These are phyloP conservation scores for Rhizoclosmatium sp. DNA, from an alignment of 192 early-diverging fungal species.

Conservation along the genomic window DNA sequence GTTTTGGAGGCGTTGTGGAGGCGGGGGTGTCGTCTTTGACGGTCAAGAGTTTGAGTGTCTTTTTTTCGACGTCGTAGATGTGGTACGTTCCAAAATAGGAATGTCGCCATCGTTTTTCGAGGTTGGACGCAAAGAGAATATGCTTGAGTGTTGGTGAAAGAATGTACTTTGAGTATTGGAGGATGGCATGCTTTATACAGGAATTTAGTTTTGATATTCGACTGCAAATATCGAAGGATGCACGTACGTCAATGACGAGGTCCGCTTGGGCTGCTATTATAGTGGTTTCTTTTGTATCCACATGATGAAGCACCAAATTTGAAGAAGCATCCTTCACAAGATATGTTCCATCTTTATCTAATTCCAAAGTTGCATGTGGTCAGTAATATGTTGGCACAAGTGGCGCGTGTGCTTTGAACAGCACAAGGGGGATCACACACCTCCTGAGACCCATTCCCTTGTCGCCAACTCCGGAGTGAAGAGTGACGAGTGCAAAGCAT, in stretches of 20 bases:
- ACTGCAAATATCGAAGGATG: background rate
- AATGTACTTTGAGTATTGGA: constrained; percentile 19
- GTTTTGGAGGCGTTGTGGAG: background rate
- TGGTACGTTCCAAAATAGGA: constrained; percentile 83
- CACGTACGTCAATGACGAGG: constrained; percentile 13
- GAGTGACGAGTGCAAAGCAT: constrained; percentile 8
- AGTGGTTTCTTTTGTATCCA: constrained; percentile 7
- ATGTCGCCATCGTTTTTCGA: constrained; percentile 81
- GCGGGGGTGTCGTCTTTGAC: background rate
- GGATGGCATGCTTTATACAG: constrained; percentile 12
- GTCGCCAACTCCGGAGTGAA: background rate
- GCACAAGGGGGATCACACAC: background rate
- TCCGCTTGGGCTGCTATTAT: background rate
- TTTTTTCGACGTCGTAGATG: constrained; percentile 72
- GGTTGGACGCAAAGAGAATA: constrained; percentile 75
- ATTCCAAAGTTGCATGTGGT: too few relatives aligned
- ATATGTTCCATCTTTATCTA: constrained; percentile 17
- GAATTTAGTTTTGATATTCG: background rate
- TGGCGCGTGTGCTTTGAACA: background rate
- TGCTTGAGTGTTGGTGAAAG: constrained; percentile 59
- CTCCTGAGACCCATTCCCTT: constrained; percentile 19
- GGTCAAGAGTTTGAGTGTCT: constrained; percentile 65
- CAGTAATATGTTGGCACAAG: background rate
- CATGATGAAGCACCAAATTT: constrained; percentile 13
- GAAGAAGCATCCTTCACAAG: constrained; percentile 7